Evolutionary conservation across 2,329 filamentous ascomycete genomes (phyloP), one percentile per base, ranked within the genome.

Genomic region (Venturia aucupariae): DNA sequence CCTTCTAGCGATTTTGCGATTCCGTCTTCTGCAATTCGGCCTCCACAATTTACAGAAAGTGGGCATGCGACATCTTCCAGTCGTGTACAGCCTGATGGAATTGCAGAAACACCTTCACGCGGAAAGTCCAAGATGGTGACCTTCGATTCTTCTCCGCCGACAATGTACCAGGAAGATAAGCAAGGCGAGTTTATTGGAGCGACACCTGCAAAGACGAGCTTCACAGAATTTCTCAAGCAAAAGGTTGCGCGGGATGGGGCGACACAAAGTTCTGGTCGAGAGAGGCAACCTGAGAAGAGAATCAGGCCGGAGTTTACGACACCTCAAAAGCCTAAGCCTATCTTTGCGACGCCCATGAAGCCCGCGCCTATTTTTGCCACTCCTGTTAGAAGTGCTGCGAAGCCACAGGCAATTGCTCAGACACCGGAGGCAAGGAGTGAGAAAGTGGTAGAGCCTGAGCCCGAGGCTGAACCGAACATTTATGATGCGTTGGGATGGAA

Each of bases 401-500:
- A 15, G 30, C 38, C 55, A 11, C 51, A 39, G 22, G 42, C 41
- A 15, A 17, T 27, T 42, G 35, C 59, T 60, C 35, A 60, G 35
- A 60, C 59, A 11, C 35, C 35, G n/a, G 59, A 60, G 5, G 44
- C 60, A 30, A 35, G 10, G n/a, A 17, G 24, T 17, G 64, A 41
- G 55, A 27, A 27, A n/a, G 2, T 41, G 7, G 11, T 27, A 35
- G 63, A 51, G 48, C 30, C n/a, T n/a, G 39, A 65, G 19, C 62
- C 65, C 3, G 66, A 66, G 32, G 64, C 62, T 38, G 72, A 71
- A 62, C 54, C 66, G 19, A 71, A 69, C 27, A 76, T 80, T 60
- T 80, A 79, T 65, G 75, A 76, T 61, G 73, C 72, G 13, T 67
- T 80, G 62, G 78, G 78, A 32, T 81, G 79, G 79, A 74, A 80